phyloP scores from a whole-genome alignment of 2,329 filamentous ascomycete genomes.

The Sarocladium brachiariae region DNA sequence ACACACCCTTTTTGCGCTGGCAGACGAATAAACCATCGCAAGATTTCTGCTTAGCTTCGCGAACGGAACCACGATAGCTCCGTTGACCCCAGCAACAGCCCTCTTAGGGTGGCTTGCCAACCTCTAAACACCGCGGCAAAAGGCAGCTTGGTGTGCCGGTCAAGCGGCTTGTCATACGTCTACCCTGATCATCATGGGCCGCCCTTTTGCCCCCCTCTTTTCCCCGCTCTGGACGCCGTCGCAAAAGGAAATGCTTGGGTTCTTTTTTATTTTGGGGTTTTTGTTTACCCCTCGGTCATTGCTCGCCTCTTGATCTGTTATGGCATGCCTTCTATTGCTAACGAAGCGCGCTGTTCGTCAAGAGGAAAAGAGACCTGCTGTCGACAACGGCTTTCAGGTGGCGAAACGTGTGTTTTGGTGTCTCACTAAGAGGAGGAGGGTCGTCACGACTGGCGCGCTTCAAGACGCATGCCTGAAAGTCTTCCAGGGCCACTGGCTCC shows the following conservation, averaged over 20 bases:
- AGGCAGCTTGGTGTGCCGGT: neutral
- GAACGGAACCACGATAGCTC: too few relatives aligned
- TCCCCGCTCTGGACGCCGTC: slow-evolving; percentile 2
- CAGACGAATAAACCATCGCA: too few relatives aligned
- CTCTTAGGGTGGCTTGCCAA: neutral
- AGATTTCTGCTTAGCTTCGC: too few relatives aligned
- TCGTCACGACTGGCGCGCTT: neutral
- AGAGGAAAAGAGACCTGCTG: too few relatives aligned
- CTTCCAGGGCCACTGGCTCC: neutral
- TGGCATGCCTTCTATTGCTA: too few relatives aligned
- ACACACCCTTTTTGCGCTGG: too few relatives aligned
- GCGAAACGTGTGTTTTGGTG: too few relatives aligned
- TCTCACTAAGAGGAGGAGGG: neutral
- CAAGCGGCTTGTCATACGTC: slow-evolving; percentile 7
- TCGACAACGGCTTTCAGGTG: too few relatives aligned
- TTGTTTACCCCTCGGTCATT: neutral
- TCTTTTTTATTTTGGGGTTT: too few relatives aligned
- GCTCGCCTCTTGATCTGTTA: neutral
- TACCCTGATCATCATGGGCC: neutral
- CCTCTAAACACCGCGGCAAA: neutral
- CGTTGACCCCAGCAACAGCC: neutral
- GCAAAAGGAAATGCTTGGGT: neutral
- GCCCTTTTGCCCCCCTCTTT: neutral
- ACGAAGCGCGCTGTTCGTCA: too few relatives aligned
- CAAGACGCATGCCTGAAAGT: neutral